Evolutionary conservation across 2,329 filamentous ascomycete genomes (phyloP).

Genomic region (Anthostomella pinea): DNA sequence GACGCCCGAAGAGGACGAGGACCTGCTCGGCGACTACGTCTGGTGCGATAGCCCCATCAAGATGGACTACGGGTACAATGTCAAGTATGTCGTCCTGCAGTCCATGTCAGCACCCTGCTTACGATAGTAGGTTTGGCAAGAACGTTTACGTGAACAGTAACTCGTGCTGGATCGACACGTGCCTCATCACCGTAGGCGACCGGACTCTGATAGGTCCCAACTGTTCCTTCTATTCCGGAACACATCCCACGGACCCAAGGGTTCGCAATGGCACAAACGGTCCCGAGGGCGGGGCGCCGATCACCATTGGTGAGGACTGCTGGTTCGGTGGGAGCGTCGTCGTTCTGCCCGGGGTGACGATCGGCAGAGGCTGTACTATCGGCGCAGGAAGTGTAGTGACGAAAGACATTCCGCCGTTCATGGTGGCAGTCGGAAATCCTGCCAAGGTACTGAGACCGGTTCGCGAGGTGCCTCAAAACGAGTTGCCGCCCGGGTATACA

Average conservation of each 20-base stretch:
- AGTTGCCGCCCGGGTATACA: slow-evolving; percentile 20
- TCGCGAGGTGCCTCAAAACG: slow-evolving; percentile 15
- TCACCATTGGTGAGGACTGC: slow-evolving; percentile 76
- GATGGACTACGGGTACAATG: slow-evolving; percentile 76
- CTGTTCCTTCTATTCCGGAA: slow-evolving; percentile 70
- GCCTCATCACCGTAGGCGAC: slow-evolving; percentile 68
- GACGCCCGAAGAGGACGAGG: slow-evolving; percentile 62
- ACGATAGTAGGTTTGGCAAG: slow-evolving; percentile 52
- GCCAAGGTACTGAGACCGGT: slow-evolving; percentile 50
- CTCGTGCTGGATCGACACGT: slow-evolving; percentile 74
- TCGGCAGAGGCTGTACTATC: slow-evolving; percentile 70
- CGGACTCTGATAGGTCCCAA: slow-evolving; percentile 78
- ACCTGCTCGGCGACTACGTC: slow-evolving; percentile 59
- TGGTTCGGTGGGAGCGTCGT: slow-evolving; percentile 73
- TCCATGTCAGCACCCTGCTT: slow-evolving; percentile 8
- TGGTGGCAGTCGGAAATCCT: slow-evolving; percentile 65
- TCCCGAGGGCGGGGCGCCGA: slow-evolving; percentile 70
- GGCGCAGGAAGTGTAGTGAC: slow-evolving; percentile 84
- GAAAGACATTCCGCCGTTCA: slow-evolving; percentile 65
- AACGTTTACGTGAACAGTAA: slow-evolving; percentile 75
- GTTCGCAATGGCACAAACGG: slow-evolving; percentile 72
- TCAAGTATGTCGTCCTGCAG: slow-evolving; percentile 43
- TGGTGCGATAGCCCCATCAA: slow-evolving; percentile 69
- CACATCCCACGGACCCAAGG: slow-evolving; percentile 73
- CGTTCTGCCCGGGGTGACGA: slow-evolving; percentile 73